Evolutionary conservation across 768 basidiomycete genomes (phyloP), one percentile per base, ranked within the genome.

Genomic region (Pleurotus platypus): DNA sequence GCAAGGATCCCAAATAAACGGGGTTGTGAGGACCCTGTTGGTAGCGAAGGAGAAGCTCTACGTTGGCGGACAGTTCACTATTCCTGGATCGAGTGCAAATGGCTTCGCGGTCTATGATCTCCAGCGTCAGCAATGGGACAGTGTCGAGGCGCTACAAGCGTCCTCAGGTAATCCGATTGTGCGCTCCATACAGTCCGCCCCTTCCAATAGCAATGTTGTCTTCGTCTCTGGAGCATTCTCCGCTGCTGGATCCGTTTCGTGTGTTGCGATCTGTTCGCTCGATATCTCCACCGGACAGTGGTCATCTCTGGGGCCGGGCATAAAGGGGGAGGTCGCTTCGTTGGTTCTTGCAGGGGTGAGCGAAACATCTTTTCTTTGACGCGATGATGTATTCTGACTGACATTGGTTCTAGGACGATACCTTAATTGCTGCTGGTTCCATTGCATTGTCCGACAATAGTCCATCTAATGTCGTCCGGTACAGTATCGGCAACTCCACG

Each of bases 161-260:
- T 67, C 67, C 18, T 67, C 83, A 12, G 84, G 84, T 2, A 60
- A 71, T 5, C 86, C 88, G 18, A 75, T 85, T 45, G 87, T 95
- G 57, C 83, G 89, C 43, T 87, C 87, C 1, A 79, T 98, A 61
- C 81, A 82, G 1, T 74, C 78, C 55, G 82, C 92, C 0, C 66
- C 80, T 1, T 79, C 85, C 11, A 81, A 85, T 63, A 63, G 81
- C 22, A 79, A 84, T 47, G 77, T 77, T 2, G 67, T 98, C 54
- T 75, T 97, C 48, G 88, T 97, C 9, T 94, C 90, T 2, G 96
- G 96, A n/a, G 84, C 88, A 2, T 98, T 99, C 61, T 70, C 83
- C 0, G 81, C 85, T 42, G 93, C 90, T 2, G 94, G 93, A 6
- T 80, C 86, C 0, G 71, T 90, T 13, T 69, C 72, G 1, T 98